A percentile compares a stretch with the other conserved stretches of the same genome.
These are phyloP conservation scores for Podospora australis DNA, from an alignment of 495 filamentous ascomycete species.

Conservation along the genomic window DNA sequence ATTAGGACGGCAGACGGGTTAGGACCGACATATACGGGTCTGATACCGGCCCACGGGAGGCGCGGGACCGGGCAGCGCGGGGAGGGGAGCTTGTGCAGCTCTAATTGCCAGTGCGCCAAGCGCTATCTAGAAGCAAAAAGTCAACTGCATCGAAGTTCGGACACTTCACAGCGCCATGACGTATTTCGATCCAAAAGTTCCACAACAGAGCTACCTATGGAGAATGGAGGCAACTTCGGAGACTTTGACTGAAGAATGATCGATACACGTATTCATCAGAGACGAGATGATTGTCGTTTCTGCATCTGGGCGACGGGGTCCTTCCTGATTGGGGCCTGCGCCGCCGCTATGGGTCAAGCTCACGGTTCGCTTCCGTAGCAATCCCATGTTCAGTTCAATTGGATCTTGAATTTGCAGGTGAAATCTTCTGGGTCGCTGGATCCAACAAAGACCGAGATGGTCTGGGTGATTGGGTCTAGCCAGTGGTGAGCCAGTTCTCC, in stretches of 20 bases:
- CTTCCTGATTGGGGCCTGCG: constrained; percentile 4
- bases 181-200: constrained; percentile 6
- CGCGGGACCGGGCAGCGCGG: constrained; percentile 4
- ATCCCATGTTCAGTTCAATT: not conserved
- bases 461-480: too few species aligned
- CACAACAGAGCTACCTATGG: not conserved
- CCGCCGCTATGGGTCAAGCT: constrained; percentile 1
- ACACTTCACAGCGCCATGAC: constrained; percentile 1
- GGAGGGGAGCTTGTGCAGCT: not conserved
- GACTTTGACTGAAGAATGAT: not conserved
- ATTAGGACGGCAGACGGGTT: not conserved
- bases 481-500: too few species aligned
- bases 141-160: not conserved
- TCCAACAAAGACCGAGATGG: too few species aligned
- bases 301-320: not conserved
- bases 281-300: not conserved
- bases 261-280: not conserved
- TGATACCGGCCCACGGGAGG: constrained; percentile 2
- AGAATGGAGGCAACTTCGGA: not conserved
- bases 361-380: not conserved
- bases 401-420: too few species aligned
- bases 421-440: too few species aligned
- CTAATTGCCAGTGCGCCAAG: too few species aligned
- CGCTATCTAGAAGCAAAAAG: too few species aligned
- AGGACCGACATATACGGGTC: not conserved